These are phyloP conservation scores for Anisogramma anomala DNA, from an alignment of 2,329 filamentous ascomycete genomes.

Conservation along the genomic window DNA sequence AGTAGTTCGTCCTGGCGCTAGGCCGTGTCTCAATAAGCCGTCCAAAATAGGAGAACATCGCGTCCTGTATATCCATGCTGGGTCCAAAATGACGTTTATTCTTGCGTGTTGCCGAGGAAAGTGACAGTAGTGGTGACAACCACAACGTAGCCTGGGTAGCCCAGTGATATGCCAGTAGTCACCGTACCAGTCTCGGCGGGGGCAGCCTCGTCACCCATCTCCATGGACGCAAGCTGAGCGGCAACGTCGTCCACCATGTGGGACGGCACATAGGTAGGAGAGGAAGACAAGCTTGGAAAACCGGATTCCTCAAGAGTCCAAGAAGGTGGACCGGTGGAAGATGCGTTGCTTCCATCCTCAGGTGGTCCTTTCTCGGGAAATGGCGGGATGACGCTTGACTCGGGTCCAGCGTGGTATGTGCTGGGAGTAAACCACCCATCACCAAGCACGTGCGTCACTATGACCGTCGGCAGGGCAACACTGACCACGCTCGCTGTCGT, in stretches of 20 bases:
- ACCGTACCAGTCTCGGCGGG: background rate
- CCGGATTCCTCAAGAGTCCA: background rate
- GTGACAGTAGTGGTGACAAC: slow-evolving; percentile 12
- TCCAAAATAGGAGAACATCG: too few relatives aligned
- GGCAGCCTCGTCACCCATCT: background rate
- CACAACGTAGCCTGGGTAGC: slow-evolving; percentile 6
- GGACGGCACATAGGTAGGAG: background rate
- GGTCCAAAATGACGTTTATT: too few relatives aligned
- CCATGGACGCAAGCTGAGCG: slow-evolving; percentile 1
- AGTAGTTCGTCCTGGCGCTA: too few relatives aligned
- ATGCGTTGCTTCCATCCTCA: background rate
- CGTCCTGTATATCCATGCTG: too few relatives aligned
- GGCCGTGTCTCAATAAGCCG: too few relatives aligned
- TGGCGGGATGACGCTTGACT: background rate
- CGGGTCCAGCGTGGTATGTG: slow-evolving; percentile 9
- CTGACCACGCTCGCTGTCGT: background rate
- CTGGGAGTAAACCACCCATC: slow-evolving; percentile 14
- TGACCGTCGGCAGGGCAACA: slow-evolving; percentile 9
- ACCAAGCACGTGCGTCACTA: slow-evolving; percentile 12
- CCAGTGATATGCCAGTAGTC: background rate
- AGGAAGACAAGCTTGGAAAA: background rate
- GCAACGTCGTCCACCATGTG: slow-evolving; percentile 9
- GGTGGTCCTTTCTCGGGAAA: slow-evolving; percentile 1
- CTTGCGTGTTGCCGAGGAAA: background rate
- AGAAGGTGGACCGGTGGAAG: background rate